Base-by-base conservation (phyloP, 441 rosid genomes). In the Macaranga tanarius region DNA sequence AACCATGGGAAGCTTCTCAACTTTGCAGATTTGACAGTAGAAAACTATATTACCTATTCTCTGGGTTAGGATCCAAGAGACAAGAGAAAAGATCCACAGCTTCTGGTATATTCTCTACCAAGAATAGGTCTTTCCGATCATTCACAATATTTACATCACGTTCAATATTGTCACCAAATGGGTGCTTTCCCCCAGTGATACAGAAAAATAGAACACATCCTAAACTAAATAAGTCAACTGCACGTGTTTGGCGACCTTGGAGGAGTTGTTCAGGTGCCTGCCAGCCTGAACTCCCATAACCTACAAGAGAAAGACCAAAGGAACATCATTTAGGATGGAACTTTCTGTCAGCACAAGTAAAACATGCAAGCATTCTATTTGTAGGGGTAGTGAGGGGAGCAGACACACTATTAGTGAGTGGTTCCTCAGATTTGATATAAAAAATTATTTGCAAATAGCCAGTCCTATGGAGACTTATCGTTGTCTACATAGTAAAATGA, bases 211-310 rank as follows among this genome's bases (percentile, higher is more conserved):
- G 86, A 74, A 91, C 91, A 84, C 99, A 92, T 8, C 99, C 99
- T 78, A 92, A 86, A 84, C 97, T 81, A 79, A 95, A 95, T 71
- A 95, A 82, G 78, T 91, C 96, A 48, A 90, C 87, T 2, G 97
- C 96, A 58, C 97, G 92, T 58, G 95, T 86, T 79, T 91, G 98
- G 65, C 92, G 87, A 60, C 87, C 88, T 19, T 86, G 88, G 56
- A 86, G 86, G 51, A 95, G 93, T 73, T 92, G 99, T 74, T 95
- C 98, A 70, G 96, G 95, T 59, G 99, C 96, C 84, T 90, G 96
- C 99, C 99, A 92, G 61, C 99, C 97, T 70, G 97, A 92, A 82
- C 96, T 95, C 73, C 97, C 98, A 81, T 85, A 84, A 70, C 98
- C 98, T 95, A 74, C 70, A 75, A 74, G 57, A 9, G 60, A 23